Evolutionary conservation across 225 moss, liverwort and hornwort species (phyloP), one percentile per base, ranked within the genome.

Genomic region (Pleurozium schreberi): DNA sequence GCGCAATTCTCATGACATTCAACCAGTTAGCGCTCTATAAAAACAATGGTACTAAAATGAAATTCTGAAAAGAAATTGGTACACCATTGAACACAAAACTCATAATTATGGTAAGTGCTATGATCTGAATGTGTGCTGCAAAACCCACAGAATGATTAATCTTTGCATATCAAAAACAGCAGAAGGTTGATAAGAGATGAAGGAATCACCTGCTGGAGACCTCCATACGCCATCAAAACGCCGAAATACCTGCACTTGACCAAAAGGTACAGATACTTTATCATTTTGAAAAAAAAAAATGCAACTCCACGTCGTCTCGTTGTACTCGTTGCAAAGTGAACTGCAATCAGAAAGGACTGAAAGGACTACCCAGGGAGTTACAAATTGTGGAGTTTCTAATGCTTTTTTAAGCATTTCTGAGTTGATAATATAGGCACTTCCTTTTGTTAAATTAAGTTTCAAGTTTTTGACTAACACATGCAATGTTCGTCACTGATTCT

Each of bases 141-240:
- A 79, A 57, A 18, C 27, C 18, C 57, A 28, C 28, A 58, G 42
- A 38, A 14, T 53, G 12, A 40, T 59, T 17, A 28, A 28, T 59
- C 12, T 28, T 40, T 58, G 42, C 2, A 3, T 59, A 80, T 80
- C 80, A 40, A 40, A 79, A 40, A 58, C 40, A 80, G 40, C 3
- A 59, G 14, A 57, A 57, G 15, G 77, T 38, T 55, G 55, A 55
- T 9, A 73, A 65, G 57, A 80, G 40, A 38, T 40, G 58, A 80
- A 28, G n/a, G 78, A 85, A 68, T 79, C 82, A 97, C 97, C 96
- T 94, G 94, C 88, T 96, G 91, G 86, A 97, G 95, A 83, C 96
- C 95, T 86, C 97, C 97, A 84, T 95, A 97, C 23, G 97, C 97
- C 90, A 96, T 92, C 91, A 95, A 69, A 84, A 92, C 95, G 70